Conservation (phyloP, 2,329 filamentous ascomycete genomes). For the Myriosclerotinia scirpicola region DNA sequence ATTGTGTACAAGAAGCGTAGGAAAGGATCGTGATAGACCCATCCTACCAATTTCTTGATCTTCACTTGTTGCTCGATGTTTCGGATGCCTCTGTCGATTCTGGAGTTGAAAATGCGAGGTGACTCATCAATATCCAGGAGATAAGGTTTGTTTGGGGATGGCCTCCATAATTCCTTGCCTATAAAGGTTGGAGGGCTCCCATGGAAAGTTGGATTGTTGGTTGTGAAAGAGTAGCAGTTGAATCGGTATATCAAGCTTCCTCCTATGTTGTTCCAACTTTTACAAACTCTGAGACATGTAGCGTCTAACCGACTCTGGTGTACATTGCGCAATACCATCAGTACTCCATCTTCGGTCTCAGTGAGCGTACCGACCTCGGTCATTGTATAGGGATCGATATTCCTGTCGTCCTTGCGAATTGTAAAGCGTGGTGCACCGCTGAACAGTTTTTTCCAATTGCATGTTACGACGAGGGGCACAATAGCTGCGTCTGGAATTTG, state of each 20-base stretch:
- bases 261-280: not conserved
- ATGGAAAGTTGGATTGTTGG: not conserved
- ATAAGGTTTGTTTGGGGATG: not conserved
- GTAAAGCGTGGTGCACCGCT: not conserved
- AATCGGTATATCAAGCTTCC: not conserved
- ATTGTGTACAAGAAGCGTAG: slow-evolving; percentile 27
- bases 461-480: not conserved
- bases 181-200: not conserved
- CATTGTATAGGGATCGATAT: too few species aligned
- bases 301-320: not conserved
- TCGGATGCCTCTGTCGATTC: not conserved
- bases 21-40: slow-evolving; percentile 26
- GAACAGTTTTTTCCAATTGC: not conserved
- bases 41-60: slow-evolving; percentile 10
- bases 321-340: not conserved
- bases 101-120: too few species aligned
- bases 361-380: not conserved
- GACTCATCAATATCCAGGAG: not conserved
- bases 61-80: not conserved
- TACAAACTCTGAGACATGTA: not conserved
- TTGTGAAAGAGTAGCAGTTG: not conserved
- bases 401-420: not conserved
- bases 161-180: not conserved
- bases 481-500: not conserved
- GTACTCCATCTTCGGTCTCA: not conserved